Conservation (phyloP, 345 rosid genomes). For the Nasturtium officinale region DNA sequence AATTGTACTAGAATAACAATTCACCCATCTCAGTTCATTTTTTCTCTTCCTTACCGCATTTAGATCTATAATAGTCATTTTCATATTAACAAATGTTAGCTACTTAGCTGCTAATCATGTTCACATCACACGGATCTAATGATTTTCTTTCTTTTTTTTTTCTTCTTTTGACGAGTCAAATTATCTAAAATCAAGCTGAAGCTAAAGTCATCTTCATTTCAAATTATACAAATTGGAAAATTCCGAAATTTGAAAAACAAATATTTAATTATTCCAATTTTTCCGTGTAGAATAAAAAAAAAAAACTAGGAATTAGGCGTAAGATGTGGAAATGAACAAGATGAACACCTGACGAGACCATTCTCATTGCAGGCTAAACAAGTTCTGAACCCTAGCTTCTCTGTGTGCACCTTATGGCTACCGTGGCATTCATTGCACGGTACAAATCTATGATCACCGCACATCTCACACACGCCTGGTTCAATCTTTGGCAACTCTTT, state of each 20-base stretch:
- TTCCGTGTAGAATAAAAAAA: background rate
- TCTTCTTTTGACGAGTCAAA: constrained; percentile 3
- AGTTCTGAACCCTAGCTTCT: constrained; percentile 64
- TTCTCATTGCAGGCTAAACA: constrained; percentile 82
- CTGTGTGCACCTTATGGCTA: constrained; percentile 74
- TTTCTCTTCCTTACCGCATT: constrained; percentile 2
- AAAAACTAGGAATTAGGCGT: constrained; percentile 32
- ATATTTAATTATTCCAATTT: constrained; percentile 33
- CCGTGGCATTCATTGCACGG: constrained; percentile 71
- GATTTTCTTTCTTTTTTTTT: background rate
- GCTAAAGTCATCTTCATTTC: constrained; percentile 14
- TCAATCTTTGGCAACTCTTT: constrained; percentile 61
- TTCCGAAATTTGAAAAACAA: constrained; percentile 18
- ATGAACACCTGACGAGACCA: constrained; percentile 85
- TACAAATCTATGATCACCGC: constrained; percentile 71
- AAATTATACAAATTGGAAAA: constrained; percentile 40
- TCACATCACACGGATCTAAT: constrained; percentile 36
- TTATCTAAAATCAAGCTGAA: constrained; percentile 19
- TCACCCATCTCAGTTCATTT: background rate
- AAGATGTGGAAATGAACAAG: constrained; percentile 58
- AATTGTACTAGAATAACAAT: background rate
- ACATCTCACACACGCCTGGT: constrained; percentile 54
- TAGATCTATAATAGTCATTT: background rate
- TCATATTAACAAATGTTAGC: background rate
- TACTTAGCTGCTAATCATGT: constrained; percentile 39